Percentiles rank a stretch among this genome's conserved stretches.
These are phyloP conservation scores for Phascolomyces articulosus DNA, from an alignment of 371 early-diverging fungal genomes.

Conservation along the genomic window DNA sequence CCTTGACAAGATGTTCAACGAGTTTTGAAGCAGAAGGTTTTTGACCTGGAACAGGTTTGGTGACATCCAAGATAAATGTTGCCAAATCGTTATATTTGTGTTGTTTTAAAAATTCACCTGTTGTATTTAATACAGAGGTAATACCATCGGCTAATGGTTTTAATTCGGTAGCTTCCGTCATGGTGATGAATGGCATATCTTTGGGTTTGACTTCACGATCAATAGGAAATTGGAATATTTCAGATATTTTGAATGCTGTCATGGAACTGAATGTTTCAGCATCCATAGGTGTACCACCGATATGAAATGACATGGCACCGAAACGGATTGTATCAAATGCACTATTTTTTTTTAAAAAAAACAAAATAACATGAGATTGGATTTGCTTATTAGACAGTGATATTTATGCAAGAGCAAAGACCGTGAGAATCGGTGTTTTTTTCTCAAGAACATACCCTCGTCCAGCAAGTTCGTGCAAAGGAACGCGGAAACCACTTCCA, in stretches of 20 bases:
- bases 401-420: too few species aligned
- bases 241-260: slow-evolving; percentile 52
- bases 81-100: slow-evolving; percentile 67
- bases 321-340: slow-evolving; percentile 80
- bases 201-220: slow-evolving; percentile 59
- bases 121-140: slow-evolving; percentile 67
- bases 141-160: slow-evolving; percentile 71
- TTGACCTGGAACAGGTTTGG: slow-evolving; percentile 37
- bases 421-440: too few species aligned
- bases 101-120: slow-evolving; percentile 61
- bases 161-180: slow-evolving; percentile 67
- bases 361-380: too few species aligned
- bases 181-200: slow-evolving; percentile 65
- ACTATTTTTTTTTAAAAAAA: slow-evolving; percentile 15
- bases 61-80: slow-evolving; percentile 69
- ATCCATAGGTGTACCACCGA: slow-evolving; percentile 54
- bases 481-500: slow-evolving; percentile 70
- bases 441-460: slow-evolving; percentile 64
- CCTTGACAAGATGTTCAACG: slow-evolving; percentile 55
- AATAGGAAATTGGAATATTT: slow-evolving; percentile 66
- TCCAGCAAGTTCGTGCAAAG: slow-evolving; percentile 62
- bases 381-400: too few species aligned
- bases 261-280: slow-evolving; percentile 49
- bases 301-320: slow-evolving; percentile 86
- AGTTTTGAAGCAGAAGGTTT: slow-evolving; percentile 53